Conservation (phyloP, 2,329 filamentous ascomycete species). For the Stagonosporopsis tanaceti region DNA sequence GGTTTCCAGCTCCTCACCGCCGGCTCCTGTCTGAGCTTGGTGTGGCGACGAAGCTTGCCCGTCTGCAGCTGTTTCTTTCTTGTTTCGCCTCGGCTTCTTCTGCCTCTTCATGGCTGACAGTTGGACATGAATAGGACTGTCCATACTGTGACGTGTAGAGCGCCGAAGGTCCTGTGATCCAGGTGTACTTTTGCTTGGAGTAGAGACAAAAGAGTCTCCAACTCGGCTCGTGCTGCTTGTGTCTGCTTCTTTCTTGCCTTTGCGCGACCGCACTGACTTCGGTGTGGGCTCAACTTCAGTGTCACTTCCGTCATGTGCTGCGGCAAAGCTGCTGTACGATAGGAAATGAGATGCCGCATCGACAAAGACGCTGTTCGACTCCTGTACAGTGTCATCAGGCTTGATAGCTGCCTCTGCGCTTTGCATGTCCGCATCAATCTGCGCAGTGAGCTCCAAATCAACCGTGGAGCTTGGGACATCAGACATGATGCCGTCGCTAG, state of each 20-base stretch:
- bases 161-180: constrained; percentile 31
- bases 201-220: constrained; percentile 47
- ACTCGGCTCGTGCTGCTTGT: constrained; percentile 44
- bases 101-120: constrained; percentile 35
- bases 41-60: constrained; percentile 45
- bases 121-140: constrained; percentile 27
- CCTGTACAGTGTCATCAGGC: constrained; percentile 16
- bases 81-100: constrained; percentile 30
- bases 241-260: constrained; percentile 19
- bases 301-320: constrained; percentile 23
- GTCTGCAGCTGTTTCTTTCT: constrained; percentile 8
- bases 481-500: constrained; percentile 27
- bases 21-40: constrained; percentile 43
- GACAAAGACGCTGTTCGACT: constrained; percentile 33
- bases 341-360: constrained; percentile 33
- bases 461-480: constrained; percentile 43
- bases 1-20: background rate
- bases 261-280: constrained; percentile 8
- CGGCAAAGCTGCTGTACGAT: constrained; percentile 2
- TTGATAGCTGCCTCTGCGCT: constrained; percentile 17
- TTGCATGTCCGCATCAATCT: constrained; percentile 47
- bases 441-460: constrained; percentile 45
- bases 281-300: constrained; percentile 36
- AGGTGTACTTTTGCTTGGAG: constrained; percentile 28
- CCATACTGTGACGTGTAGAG: constrained; percentile 38